These are phyloP conservation scores for Melastoma malabathricum DNA, from an alignment of 345 rosid genomes.

Conservation along the genomic window DNA sequence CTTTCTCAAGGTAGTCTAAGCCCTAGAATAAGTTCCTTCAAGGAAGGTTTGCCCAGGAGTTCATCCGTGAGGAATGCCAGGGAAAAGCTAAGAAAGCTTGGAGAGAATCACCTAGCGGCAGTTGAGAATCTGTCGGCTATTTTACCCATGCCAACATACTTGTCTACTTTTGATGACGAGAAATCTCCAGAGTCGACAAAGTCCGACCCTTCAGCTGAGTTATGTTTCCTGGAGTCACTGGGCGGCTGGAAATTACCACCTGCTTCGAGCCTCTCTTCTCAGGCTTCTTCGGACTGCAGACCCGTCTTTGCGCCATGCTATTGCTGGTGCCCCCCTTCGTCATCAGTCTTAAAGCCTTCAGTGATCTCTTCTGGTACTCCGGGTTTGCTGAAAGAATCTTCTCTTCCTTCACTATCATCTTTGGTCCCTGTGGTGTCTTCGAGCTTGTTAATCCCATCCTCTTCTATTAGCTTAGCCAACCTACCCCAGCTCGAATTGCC, in stretches of 20 bases:
- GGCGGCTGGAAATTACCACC: slow-evolving; percentile 24
- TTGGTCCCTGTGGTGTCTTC: slow-evolving; percentile 42
- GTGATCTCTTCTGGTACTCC: slow-evolving; percentile 18
- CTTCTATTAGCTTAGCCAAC: slow-evolving; percentile 34
- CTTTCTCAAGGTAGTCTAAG: slow-evolving; percentile 66
- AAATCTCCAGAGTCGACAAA: slow-evolving; percentile 10
- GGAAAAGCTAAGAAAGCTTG: slow-evolving; percentile 54
- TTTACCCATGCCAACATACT: slow-evolving; percentile 17
- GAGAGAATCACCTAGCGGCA: slow-evolving; percentile 40
- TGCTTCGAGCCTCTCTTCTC: slow-evolving; percentile 19
- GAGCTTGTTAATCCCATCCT: slow-evolving; percentile 31
- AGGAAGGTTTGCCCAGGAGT: slow-evolving; percentile 48
- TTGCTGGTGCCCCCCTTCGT: slow-evolving; percentile 77
- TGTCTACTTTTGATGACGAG: slow-evolving; percentile 18
- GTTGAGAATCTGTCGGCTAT: slow-evolving; percentile 25
- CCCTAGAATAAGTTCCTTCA: slow-evolving; percentile 68
- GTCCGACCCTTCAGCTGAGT: slow-evolving; percentile 12
- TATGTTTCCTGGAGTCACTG: slow-evolving; percentile 26
- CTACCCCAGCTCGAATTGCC: slow-evolving; percentile 20
- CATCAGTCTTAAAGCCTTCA: slow-evolving; percentile 30
- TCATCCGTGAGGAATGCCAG: slow-evolving; percentile 37
- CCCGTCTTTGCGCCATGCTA: slow-evolving; percentile 70
- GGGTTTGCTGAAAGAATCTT: slow-evolving; percentile 27
- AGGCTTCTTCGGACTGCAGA: slow-evolving; percentile 23
- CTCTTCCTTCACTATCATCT: slow-evolving; percentile 41